Evolutionary conservation across 2,329 filamentous ascomycete species (phyloP), one percentile per base, ranked within the genome.

Genomic region (Orbilia oligospora): DNA sequence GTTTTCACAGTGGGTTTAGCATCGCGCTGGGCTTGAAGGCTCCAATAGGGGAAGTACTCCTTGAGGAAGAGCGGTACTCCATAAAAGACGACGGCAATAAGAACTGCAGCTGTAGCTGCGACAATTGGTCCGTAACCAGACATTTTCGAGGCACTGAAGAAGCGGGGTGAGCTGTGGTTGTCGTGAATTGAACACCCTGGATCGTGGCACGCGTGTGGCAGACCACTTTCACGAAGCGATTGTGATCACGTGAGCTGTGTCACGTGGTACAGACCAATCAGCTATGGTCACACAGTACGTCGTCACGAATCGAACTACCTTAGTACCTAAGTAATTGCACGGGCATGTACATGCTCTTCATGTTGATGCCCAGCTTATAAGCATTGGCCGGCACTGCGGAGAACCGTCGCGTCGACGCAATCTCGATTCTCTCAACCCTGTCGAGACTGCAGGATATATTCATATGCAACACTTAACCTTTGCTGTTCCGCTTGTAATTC

Each of bases 11-110:
- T 83, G 12, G 84, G 84, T 66, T 80, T 80, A 56, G 84, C 84
- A 30, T 80, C 78, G 10, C 83, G 83, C 80, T 85, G 84, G 16
- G 82, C 82, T 33, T 69, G 82, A 8, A 85, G 80, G 38, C 81
- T 82, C 68, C 81, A 82, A 81, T 82, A 85, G 0, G 84, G 84
- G 67, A 85, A 85, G 53, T 84, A 84, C 53, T 85, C 84, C 1
- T 79, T 82, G 10, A 84, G 38, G 53, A 85, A 82, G 27, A 81
- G 18, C 0, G 84, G 84, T 10, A 85, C 79, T 0, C 81, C 84
- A 46, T 78, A 83, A 0, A 81, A 83, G 20, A 84, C 48, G 2
- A 82, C 18, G n/a, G 81, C 44, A 16, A 64, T 30, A 14, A 68
- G 14, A 20, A 82, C 22, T 0, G 82, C 72, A 24, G 76, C 75